phyloP scores from a whole-genome alignment of 2,329 filamentous ascomycete species.

The Fusarium palustre region DNA sequence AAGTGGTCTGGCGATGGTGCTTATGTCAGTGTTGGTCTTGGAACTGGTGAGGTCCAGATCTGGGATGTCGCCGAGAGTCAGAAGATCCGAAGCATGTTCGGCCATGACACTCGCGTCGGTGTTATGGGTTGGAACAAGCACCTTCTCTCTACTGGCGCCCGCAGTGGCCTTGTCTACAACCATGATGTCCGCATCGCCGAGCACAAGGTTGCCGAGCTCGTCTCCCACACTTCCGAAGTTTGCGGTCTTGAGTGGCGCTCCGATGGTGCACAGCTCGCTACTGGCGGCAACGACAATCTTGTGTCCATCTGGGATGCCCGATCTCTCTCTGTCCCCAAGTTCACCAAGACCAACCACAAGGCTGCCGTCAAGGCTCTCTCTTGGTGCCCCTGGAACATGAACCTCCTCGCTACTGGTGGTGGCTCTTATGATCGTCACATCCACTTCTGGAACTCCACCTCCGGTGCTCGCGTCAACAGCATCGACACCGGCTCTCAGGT shows the following conservation, averaged over 20 bases:
- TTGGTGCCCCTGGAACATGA: conserved; percentile 99
- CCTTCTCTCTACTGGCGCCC: conserved; percentile 91
- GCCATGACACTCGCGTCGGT: conserved; percentile 94
- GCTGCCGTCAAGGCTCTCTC: conserved; percentile 97
- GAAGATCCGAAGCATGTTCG: conserved; percentile 98
- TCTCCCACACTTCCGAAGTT: conserved; percentile 97
- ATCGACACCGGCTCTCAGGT: conserved; percentile 99
- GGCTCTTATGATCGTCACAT: conserved; percentile 98
- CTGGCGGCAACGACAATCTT: conserved; percentile 98
- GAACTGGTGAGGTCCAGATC: conserved; percentile 97
- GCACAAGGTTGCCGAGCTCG: conserved; percentile 97
- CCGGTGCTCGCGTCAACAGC: conserved; percentile 96
- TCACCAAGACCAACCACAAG: conserved; percentile 99
- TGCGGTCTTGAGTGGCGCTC: conserved; percentile 98
- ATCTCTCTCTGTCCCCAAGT: conserved; percentile 92
- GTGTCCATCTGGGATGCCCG: conserved; percentile 99
- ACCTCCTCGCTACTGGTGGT: conserved; percentile 94
- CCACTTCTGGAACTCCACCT: conserved; percentile 99
- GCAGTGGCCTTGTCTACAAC: conserved; percentile 96
- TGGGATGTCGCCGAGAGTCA: conserved; percentile 96
- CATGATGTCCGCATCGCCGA: conserved; percentile 97
- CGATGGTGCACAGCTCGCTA: conserved; percentile 95
- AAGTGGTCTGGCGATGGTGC: conserved; percentile 99
- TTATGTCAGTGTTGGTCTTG: conserved; percentile 94
- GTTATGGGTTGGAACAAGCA: conserved; percentile 99